Conservation (phyloP, 768 basidiomycete species). For the Trametes cubensis region DNA sequence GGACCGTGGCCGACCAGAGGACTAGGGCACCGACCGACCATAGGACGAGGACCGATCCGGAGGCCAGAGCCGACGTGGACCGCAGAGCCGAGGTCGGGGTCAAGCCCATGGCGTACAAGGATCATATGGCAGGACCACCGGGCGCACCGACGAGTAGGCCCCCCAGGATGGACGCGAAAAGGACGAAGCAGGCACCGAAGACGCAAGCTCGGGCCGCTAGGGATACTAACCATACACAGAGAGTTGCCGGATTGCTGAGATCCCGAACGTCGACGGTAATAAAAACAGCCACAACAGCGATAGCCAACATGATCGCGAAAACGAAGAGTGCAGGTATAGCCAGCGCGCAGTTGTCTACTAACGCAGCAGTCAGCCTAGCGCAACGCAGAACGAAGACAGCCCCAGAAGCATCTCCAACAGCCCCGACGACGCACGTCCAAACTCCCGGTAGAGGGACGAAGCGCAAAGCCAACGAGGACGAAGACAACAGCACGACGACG, state of each 20-base stretch:
- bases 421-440: not conserved
- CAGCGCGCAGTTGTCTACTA: too few species aligned
- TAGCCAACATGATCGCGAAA: too few species aligned
- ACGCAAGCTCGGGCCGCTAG: too few species aligned
- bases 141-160: not conserved
- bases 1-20: not conserved
- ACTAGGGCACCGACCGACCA: not conserved
- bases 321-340: too few species aligned
- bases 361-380: too few species aligned
- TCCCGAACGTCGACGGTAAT: too few species aligned
- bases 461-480: constrained; percentile 5
- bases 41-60: not conserved
- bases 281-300: too few species aligned
- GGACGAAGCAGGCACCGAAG: too few species aligned
- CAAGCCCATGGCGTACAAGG: not conserved
- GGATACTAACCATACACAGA: too few species aligned
- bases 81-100: not conserved
- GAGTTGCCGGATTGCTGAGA: too few species aligned
- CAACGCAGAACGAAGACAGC: too few species aligned
- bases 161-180: not conserved
- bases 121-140: not conserved
- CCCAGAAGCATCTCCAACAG: not conserved
- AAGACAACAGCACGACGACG: not conserved
- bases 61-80: not conserved
- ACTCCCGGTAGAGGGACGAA: not conserved